Evolutionary conservation across 2,329 filamentous ascomycete genomes (phyloP), one percentile per base, ranked within the genome.

Genomic region (Erysiphe neolycopersici): DNA sequence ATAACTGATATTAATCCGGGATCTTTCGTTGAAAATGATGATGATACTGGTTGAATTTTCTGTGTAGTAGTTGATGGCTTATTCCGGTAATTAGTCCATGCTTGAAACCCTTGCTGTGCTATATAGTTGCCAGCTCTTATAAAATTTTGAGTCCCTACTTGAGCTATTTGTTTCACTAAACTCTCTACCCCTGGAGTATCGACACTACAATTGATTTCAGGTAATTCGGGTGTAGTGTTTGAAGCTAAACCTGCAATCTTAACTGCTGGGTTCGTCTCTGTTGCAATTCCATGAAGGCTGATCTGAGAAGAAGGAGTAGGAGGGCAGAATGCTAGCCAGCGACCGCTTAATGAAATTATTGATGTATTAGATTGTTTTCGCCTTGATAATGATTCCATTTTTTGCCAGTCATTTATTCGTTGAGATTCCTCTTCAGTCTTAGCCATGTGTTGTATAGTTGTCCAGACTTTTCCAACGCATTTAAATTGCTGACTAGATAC

Each of bases 381-480:
- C n/a, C 46, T 38, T 16, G 22, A 61, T 57, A 47, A 57, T 22
- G 47, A 45, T 48, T 56, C 55, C n/a, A 42, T 45, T 13, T 22
- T 12, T n/a, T 16, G 11, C 32, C 31, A 14, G 2, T 37, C 41
- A 37, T 43, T 32, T 42, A 46, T 45, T 5, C 47, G 46, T 43
- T 46, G 46, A 1, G 50, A 38, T 12, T 42, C 46, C 5, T 51
- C 35, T 16, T 56, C 53, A 19, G 62, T 62, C 46, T 65, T 65
- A 16, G 63, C 59, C 29, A 63, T 62, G 49, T 73, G 69, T 54
- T 89, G 81, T 26, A 93, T 64, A 38, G 75, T 76, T 0, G 89
- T 94, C 89, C 89, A 98, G 16, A 91, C 63, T 61, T 98, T 98
- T 17, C 78, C 85, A 44, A 89, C 65, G 53, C 84, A 94, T 33